Conservation (phyloP, 1,139 yeast species). For the Geotrichum klebahnii region DNA sequence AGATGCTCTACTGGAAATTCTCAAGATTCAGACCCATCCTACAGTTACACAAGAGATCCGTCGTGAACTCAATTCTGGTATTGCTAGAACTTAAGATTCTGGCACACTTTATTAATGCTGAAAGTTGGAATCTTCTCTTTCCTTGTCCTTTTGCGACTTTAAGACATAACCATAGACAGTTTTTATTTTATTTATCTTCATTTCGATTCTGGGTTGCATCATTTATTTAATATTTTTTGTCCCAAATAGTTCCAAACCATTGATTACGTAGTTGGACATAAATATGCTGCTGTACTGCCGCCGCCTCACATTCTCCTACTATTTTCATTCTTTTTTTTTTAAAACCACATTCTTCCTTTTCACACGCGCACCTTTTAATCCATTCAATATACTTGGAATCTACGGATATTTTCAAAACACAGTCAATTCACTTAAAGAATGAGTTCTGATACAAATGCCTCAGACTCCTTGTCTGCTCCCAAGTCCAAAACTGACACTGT, state of each 20-base stretch:
- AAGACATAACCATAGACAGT: too few species aligned
- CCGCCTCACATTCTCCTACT: neutral
- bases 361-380: neutral
- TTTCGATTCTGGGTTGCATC: neutral
- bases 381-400: neutral
- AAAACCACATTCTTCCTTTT: neutral
- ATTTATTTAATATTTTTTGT: neutral
- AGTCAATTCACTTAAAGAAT: neutral
- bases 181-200: neutral
- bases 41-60: slow-evolving; percentile 92
- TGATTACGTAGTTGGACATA: neutral
- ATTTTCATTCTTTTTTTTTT: neutral
- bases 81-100: neutral
- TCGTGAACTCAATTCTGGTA: slow-evolving; percentile 84
- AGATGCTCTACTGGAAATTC: slow-evolving; percentile 84
- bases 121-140: too few species aligned
- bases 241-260: too few species aligned
- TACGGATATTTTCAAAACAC: too few species aligned
- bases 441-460: slow-evolving; percentile 6
- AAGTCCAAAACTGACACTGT: neutral
- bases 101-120: too few species aligned
- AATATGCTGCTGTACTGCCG: neutral
- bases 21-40: slow-evolving; percentile 83
- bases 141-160: too few species aligned
- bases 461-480: neutral